Conservation (phyloP, 176 grass and related monocot species). For the Thinopyrum elongatum region DNA sequence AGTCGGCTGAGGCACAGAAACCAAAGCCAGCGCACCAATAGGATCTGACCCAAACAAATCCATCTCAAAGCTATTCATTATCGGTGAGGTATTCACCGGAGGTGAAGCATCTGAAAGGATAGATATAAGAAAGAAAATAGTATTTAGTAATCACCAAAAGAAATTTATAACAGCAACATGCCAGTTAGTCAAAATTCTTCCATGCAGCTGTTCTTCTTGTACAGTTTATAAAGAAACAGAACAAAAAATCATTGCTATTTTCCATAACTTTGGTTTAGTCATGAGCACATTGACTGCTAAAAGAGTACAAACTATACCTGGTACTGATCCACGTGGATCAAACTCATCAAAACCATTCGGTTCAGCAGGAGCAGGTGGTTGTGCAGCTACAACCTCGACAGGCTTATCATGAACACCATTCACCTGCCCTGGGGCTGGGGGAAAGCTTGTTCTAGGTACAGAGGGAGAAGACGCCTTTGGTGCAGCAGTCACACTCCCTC, state of each 20-base stretch:
- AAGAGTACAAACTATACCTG: constrained; percentile 52
- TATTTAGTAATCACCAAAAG: constrained; percentile 17
- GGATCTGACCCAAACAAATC: constrained; percentile 94
- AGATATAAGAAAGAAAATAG: constrained; percentile 3
- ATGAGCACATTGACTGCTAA: not conserved
- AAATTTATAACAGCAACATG: constrained; percentile 22
- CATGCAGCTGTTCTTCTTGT: not conserved
- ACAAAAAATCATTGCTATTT: not conserved
- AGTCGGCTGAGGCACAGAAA: constrained; percentile 56
- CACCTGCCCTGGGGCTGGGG: constrained; percentile 14
- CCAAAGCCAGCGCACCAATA: constrained; percentile 70
- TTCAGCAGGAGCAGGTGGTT: constrained; percentile 29
- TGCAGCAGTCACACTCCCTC: constrained; percentile 44
- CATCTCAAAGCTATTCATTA: constrained; percentile 69
- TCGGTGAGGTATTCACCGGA: constrained; percentile 40
- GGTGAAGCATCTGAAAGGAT: constrained; percentile 28
- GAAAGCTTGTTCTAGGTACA: constrained; percentile 22
- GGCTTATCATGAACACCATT: constrained; percentile 37
- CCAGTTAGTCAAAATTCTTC: not conserved
- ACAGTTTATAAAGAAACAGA: constrained; percentile 6
- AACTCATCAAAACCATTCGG: constrained; percentile 92
- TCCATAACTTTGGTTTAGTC: constrained; percentile 12
- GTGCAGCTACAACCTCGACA: constrained; percentile 36
- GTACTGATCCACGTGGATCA: constrained; percentile 78
- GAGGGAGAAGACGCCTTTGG: constrained; percentile 38